A percentile compares a stretch with the other conserved stretches of the same genome.
Conservation (phyloP, 1,139 yeast species). For the Suzukiozyma palmioleophila region DNA sequence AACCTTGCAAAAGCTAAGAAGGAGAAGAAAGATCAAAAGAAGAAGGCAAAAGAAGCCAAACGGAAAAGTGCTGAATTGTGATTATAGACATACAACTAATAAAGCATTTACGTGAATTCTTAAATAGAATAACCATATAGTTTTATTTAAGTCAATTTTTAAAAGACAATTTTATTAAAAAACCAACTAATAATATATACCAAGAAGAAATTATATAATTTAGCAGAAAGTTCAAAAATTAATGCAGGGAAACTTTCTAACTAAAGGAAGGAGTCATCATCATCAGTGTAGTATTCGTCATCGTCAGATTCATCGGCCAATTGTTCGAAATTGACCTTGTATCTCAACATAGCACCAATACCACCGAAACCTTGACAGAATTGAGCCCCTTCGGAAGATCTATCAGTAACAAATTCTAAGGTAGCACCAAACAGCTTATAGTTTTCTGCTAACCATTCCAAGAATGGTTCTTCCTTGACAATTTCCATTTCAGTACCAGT, state of each 20-base stretch:
- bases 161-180: conserved; percentile 3
- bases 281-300: conserved; percentile 76
- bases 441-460: conserved; percentile 98
- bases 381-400: conserved; percentile 97
- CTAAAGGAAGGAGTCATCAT: conserved; percentile 54
- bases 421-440: conserved; percentile 92
- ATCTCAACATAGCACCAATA: conserved; percentile 92
- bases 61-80: conserved; percentile 1
- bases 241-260: conserved; percentile 4
- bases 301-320: conserved; percentile 86
- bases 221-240: background rate
- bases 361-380: conserved; percentile 98
- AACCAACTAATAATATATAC: conserved; percentile 4
- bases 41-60: conserved; percentile 1
- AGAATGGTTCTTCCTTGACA: conserved; percentile 72
- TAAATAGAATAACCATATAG: background rate
- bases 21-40: conserved; percentile 7
- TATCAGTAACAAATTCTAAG: conserved; percentile 92
- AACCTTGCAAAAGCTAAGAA: conserved; percentile 10
- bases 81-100: background rate
- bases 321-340: conserved; percentile 95
- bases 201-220: conserved; percentile 3
- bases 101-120: background rate
- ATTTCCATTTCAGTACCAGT: conserved; percentile 90
- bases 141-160: conserved; percentile 1